Percentiles rank a stretch among this genome's conserved stretches.
Evolutionary conservation across 495 filamentous ascomycete genomes (phyloP).

Genomic region (Staphylotrichum tortipilum): DNA sequence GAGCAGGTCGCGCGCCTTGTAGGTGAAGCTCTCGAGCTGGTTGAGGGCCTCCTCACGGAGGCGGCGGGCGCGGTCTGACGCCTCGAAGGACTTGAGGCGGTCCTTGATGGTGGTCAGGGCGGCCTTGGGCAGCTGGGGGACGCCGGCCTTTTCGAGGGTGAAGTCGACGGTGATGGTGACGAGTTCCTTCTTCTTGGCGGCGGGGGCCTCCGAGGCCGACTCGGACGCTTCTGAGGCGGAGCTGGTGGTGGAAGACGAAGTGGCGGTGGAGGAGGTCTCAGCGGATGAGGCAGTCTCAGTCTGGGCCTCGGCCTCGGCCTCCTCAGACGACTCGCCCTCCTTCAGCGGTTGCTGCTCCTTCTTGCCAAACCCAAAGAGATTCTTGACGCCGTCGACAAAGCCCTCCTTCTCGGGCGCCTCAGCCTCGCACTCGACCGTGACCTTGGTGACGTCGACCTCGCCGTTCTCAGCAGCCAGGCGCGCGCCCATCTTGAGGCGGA

Average conservation of each 20-base stretch:
- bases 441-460: slow-evolving; percentile 70
- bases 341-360: slow-evolving; percentile 74
- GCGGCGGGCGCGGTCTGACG: slow-evolving; percentile 67
- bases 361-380: slow-evolving; percentile 84
- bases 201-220: slow-evolving; percentile 32
- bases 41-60: slow-evolving; percentile 84
- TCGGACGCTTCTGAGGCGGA: slow-evolving; percentile 35
- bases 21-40: slow-evolving; percentile 87
- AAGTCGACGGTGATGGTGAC: slow-evolving; percentile 64
- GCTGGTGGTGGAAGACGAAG: slow-evolving; percentile 33
- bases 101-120: slow-evolving; percentile 59
- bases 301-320: slow-evolving; percentile 38
- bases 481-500: slow-evolving; percentile 70
- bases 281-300: slow-evolving; percentile 33
- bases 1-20: slow-evolving; percentile 74
- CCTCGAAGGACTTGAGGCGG: slow-evolving; percentile 70
- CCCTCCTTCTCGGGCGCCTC: slow-evolving; percentile 62
- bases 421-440: slow-evolving; percentile 76
- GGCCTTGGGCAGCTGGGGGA: slow-evolving; percentile 45
- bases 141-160: slow-evolving; percentile 51
- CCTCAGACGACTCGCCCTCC: slow-evolving; percentile 46
- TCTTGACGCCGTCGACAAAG: slow-evolving; percentile 86
- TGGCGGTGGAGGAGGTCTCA: slow-evolving; percentile 26
- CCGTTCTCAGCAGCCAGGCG: slow-evolving; percentile 65
- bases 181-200: slow-evolving; percentile 51